Evolutionary conservation across 2,329 filamentous ascomycete genomes (phyloP), one percentile per base, ranked within the genome.

Genomic region (Pseudopithomyces maydicus): DNA sequence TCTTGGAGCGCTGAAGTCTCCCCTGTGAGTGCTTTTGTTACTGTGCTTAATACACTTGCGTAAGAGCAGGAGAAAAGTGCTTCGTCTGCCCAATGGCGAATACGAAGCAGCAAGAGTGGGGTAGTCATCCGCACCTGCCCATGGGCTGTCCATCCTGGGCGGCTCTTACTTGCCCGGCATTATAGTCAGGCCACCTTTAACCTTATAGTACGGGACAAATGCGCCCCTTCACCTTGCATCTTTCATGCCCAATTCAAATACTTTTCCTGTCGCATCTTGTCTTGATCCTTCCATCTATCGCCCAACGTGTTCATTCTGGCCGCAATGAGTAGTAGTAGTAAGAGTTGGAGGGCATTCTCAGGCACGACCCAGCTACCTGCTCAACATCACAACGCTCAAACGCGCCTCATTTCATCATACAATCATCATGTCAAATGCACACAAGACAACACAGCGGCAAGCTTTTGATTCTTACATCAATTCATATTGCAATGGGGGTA

Each of bases 401-500:
- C 26, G 26, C 26, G 26, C 26, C 4, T 29, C 26, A 29, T 29
- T 4, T 14, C 35, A 7, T 14, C 32, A 33, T 14, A 33, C 32
- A n/a, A n/a, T 4, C 35, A 36, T n/a, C 5, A n/a, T 11, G 14
- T 14, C 35, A 14, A 14, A 11, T n/a, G 35, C 15, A 36, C 11
- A n/a, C 35, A 36, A 36, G 12, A 36, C 15, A 6, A 14, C 35
- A n/a, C 5, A 14, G 14, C 35, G 14, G 12, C 35, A n/a, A 14
- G 14, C 35, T 36, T 36, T 36, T 35, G 44, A 35, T 35, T 20
- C n/a, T 35, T 20, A 35, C 8, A 33, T 47, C 44, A 38, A 38
- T 48, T 29, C 47, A 50, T 41, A 22, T 41, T 35, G 43, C n/a
- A 47, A 41, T 22, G 35, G 38, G 44, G 49, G 22, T 14, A n/a